Percentiles rank a stretch among this genome's conserved stretches.
phyloP scores from a whole-genome alignment of 1,139 yeast genomes.

The Saccharomyces hybrid region DNA sequence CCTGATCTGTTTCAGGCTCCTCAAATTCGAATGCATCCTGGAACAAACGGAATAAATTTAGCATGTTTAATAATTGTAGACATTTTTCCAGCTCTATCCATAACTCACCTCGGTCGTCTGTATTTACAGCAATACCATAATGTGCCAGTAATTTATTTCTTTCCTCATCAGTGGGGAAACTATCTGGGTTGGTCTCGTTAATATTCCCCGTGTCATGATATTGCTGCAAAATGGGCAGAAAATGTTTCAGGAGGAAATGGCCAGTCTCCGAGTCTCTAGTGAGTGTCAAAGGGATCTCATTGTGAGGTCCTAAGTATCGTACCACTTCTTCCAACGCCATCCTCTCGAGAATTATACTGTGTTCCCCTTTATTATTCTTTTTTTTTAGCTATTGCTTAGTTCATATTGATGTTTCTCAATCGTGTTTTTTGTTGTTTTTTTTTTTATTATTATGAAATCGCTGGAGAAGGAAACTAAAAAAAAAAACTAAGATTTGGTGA shows the following conservation, averaged over 20 bases:
- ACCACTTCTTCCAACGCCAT: constrained; percentile 1
- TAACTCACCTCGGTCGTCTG: constrained; percentile 21
- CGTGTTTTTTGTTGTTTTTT: background rate
- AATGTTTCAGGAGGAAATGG: constrained; percentile 2
- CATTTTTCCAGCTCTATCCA: constrained; percentile 27
- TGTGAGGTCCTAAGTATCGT: background rate
- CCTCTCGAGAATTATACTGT: background rate
- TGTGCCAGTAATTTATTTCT: constrained; percentile 18
- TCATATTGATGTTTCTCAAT: background rate
- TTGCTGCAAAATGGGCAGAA: background rate
- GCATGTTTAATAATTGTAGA: constrained; percentile 14
- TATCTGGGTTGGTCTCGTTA: constrained; percentile 5
- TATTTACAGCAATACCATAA: constrained; percentile 24
- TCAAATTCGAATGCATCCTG: constrained; percentile 12
- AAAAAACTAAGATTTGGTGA: background rate
- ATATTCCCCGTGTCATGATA: constrained; percentile 5
- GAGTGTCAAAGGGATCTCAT: background rate
- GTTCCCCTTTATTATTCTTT: background rate
- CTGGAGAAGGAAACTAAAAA: background rate
- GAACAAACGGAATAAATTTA: constrained; percentile 14
- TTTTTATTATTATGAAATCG: background rate
- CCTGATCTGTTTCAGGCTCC: background rate
- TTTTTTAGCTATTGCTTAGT: background rate
- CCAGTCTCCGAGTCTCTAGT: constrained; percentile 4
- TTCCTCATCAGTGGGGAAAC: constrained; percentile 9